Base-by-base conservation (phyloP, 2,329 filamentous ascomycete genomes). In the Aspergillus piperis region DNA sequence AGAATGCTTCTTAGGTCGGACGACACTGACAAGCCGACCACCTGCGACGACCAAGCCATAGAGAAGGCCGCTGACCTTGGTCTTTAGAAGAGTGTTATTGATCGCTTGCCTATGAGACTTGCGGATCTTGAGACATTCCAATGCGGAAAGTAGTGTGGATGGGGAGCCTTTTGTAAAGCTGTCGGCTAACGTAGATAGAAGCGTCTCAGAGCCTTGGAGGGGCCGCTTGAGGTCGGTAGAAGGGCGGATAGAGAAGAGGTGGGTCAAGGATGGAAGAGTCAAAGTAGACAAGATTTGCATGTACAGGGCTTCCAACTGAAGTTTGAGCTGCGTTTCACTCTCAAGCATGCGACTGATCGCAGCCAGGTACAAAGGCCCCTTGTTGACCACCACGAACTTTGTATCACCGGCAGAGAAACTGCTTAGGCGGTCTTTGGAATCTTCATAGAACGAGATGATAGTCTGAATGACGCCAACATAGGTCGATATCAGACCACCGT, bases 221-320 rank as follows among this genome's bases (percentile, higher is more conserved):
- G 95, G 94, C 62, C 92, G 88, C 59, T 94, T 88, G 30, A 99
- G 82, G 76, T 99, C 96, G 42, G 92, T 95, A n/a, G 94, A 97
- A 7, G 95, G 94, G 13, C 95, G 88, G 65, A 93, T 87, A 11
- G 88, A 89, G 72, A 99, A 99, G 61, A 98, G 90, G 68, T 89
- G 90, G 53, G 88, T 90, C 65, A 99, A 84, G 13, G 87, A 90
- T 0, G 95, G 94, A 8, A 99, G 83, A 0, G 95, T 99, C 61
- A 99, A 80, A 0, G 96, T 99, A 1, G 95, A 98, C 25, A 99
- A 78, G 54, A 99, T 97, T 76, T 99, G 95, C 91, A 96, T 98
- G 75, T 99, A 99, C 39, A 99, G 80, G 11, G 94, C 93, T 66
- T 97, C 92, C 2, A 99, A 85, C 74, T 99, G 95, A 19, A 88